Percentiles rank a stretch among this genome's conserved stretches.
Conservation (phyloP, 2,329 filamentous ascomycete species). For the Knoxdaviesia capensis region DNA sequence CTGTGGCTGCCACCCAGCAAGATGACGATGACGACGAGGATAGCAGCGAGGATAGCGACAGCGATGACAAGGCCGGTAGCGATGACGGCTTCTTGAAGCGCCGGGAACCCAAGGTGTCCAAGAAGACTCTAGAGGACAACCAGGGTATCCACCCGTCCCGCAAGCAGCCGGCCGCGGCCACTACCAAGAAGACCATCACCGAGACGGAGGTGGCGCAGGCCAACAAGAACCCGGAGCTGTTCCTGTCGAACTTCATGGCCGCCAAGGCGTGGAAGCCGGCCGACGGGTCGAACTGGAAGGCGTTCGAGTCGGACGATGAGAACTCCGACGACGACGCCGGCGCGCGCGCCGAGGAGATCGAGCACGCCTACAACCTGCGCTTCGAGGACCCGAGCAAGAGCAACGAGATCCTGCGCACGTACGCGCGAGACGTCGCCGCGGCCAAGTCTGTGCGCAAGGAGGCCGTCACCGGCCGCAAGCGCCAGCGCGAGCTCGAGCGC, state of each 20-base stretch:
- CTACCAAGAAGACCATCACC: constrained; percentile 26
- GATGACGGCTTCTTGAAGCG: constrained; percentile 10
- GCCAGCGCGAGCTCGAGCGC: constrained; percentile 57
- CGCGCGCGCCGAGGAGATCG: constrained; percentile 63
- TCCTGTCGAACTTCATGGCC: constrained; percentile 89
- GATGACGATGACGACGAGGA: constrained; percentile 30
- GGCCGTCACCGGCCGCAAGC: constrained; percentile 56
- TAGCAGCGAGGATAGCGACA: constrained; percentile 31
- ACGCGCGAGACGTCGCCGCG: constrained; percentile 68
- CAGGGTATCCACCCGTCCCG: constrained; percentile 38
- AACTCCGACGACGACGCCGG: constrained; percentile 53
- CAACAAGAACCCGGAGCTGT: constrained; percentile 77
- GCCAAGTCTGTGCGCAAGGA: constrained; percentile 74
- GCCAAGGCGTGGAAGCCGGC: constrained; percentile 72
- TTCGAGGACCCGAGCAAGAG: constrained; percentile 82
- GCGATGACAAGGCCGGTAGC: constrained; percentile 19
- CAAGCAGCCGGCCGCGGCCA: constrained; percentile 14
- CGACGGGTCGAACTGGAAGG: constrained; percentile 46
- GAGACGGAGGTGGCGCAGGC: constrained; percentile 52
- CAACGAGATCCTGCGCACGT: constrained; percentile 74
- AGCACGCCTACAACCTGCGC: constrained; percentile 84
- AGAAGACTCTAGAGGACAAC: constrained; percentile 4
- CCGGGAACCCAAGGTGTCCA: constrained; percentile 4
- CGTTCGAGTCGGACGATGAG: constrained; percentile 86
- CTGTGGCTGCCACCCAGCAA: constrained; percentile 24